Evolutionary conservation across 176 grass and related monocot genomes (phyloP).

Genomic region (Cenchrus americanus): DNA sequence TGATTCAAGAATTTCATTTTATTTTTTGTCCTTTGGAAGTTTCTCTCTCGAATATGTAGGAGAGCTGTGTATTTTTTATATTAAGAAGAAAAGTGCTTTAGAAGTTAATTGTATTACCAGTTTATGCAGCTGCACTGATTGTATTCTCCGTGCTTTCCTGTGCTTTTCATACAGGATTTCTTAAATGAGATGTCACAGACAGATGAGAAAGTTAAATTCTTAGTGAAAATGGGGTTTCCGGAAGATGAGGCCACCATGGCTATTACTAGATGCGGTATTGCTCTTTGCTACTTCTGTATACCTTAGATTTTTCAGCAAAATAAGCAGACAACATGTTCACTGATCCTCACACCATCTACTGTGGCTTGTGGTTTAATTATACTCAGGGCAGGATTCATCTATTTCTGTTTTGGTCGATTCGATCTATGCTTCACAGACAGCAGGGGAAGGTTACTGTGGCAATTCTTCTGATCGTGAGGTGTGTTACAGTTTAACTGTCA

Average conservation of each 20-base stretch:
- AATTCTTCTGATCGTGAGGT: conserved; percentile 58
- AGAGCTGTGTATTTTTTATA: too few relatives aligned
- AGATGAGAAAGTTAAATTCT: conserved; percentile 56
- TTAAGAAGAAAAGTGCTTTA: too few relatives aligned
- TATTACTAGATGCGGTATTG: conserved; percentile 83
- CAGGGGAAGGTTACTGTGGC: conserved; percentile 26
- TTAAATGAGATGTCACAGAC: conserved; percentile 59
- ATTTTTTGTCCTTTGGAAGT: neutral
- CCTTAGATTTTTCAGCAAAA: neutral
- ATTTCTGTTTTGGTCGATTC: conserved; percentile 66
- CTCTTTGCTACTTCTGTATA: neutral
- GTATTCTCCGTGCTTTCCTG: conserved; percentile 63
- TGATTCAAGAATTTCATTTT: neutral
- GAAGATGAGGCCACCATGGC: conserved; percentile 64
- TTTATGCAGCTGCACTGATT: neutral
- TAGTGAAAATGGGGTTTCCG: conserved; percentile 79
- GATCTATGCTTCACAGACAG: conserved; percentile 73
- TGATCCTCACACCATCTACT: conserved; percentile 33
- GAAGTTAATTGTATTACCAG: neutral
- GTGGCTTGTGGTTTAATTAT: conserved; percentile 36
- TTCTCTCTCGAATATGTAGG: too few relatives aligned
- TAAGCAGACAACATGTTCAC: neutral
- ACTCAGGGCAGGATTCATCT: conserved; percentile 65
- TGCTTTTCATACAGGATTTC: conserved; percentile 64
- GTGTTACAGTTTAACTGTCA: conserved; percentile 7